phyloP scores from a whole-genome alignment of 768 basidiomycete species.

The Obba rivulosa region DNA sequence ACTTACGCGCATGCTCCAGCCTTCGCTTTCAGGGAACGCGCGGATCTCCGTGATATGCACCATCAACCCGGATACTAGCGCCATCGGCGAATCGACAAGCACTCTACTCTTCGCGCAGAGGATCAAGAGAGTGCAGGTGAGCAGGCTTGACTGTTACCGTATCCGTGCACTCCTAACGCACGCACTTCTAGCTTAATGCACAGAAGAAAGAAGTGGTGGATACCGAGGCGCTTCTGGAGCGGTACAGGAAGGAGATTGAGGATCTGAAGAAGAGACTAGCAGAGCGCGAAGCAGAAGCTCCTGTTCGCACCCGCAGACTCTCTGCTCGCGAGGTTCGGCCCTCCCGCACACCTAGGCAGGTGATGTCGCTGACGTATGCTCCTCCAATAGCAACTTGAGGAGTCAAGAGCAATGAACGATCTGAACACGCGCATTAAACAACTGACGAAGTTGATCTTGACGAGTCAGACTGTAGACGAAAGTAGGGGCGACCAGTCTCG shows the following conservation, averaged over 20 bases:
- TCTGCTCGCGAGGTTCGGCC: slow-evolving; percentile 41
- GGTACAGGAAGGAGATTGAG: slow-evolving; percentile 93
- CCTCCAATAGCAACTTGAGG: slow-evolving; percentile 65
- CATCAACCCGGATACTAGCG: slow-evolving; percentile 77
- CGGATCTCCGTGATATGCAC: slow-evolving; percentile 96
- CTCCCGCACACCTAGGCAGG: not conserved
- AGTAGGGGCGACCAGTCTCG: slow-evolving; percentile 63
- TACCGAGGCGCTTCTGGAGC: slow-evolving; percentile 88
- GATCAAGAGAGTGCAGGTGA: slow-evolving; percentile 81
- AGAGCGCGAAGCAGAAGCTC: slow-evolving; percentile 65
- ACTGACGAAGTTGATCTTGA: slow-evolving; percentile 78
- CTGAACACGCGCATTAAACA: slow-evolving; percentile 76
- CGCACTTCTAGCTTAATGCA: slow-evolving; percentile 54
- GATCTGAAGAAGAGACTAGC: slow-evolving; percentile 71
- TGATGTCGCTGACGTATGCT: slow-evolving; percentile 5
- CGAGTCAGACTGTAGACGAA: slow-evolving; percentile 78
- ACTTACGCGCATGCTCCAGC: slow-evolving; percentile 89
- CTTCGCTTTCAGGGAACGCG: slow-evolving; percentile 91
- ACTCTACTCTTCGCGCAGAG: slow-evolving; percentile 90
- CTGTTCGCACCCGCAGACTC: slow-evolving; percentile 33
- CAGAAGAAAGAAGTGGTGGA: slow-evolving; percentile 93
- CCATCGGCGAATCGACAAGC: slow-evolving; percentile 79
- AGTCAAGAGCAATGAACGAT: slow-evolving; percentile 80
- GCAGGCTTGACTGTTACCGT: slow-evolving; percentile 13
- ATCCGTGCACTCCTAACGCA: not conserved